A percentile compares a stretch with the other conserved stretches of the same genome.
Evolutionary conservation across 192 early-diverging fungal species (phyloP).

Genomic region (Backusella tuberculispora): DNA sequence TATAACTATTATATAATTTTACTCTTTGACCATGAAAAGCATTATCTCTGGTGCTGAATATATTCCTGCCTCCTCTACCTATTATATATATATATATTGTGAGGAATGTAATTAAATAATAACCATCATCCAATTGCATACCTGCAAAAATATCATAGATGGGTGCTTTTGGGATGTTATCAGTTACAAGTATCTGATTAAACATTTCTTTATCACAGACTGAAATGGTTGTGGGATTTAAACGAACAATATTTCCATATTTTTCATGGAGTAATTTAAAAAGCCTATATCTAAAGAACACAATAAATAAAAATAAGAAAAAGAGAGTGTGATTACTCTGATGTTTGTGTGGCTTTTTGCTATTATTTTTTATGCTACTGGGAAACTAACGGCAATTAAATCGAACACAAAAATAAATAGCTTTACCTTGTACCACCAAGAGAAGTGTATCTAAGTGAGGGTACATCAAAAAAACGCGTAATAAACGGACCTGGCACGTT

Average conservation of each 20-base stretch:
- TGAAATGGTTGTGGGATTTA: conserved; percentile 40
- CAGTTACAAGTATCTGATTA: conserved; percentile 36
- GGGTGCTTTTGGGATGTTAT: conserved; percentile 29
- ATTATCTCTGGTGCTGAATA: conserved; percentile 42
- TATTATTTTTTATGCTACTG: not conserved
- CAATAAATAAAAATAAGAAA: too few relatives aligned
- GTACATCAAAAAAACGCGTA: conserved; percentile 22
- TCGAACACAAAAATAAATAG: not conserved
- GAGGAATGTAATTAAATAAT: conserved; percentile 1
- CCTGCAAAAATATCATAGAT: not conserved
- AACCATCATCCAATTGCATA: not conserved
- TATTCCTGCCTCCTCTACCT: conserved; percentile 17
- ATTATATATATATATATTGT: not conserved
- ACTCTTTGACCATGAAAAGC: conserved; percentile 44
- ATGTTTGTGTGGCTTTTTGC: too few relatives aligned
- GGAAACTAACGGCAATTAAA: not conserved
- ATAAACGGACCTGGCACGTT: conserved; percentile 34
- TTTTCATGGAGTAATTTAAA: conserved; percentile 34
- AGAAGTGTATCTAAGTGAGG: not conserved
- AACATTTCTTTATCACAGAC: conserved; percentile 50
- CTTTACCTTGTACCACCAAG: conserved; percentile 17
- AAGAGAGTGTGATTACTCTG: not conserved
- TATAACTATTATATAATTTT: not conserved
- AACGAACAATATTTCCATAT: conserved; percentile 49
- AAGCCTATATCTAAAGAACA: too few relatives aligned